phyloP scores from a whole-genome alignment of 306 rosid genomes.

The Cicer yamashitae region DNA sequence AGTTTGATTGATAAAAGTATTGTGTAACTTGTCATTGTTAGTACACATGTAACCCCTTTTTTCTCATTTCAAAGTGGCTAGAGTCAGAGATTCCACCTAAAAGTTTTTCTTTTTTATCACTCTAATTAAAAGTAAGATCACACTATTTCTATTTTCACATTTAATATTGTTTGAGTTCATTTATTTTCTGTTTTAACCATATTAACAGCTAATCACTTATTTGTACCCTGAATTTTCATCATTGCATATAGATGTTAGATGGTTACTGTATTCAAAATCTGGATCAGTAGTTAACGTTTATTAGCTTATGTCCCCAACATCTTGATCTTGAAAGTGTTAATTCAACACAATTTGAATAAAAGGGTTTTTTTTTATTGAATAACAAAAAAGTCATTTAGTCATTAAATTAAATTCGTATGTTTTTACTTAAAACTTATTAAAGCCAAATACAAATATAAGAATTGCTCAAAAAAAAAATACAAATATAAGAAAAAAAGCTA shows the following conservation, averaged over 20 bases:
- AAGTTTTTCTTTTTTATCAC: neutral
- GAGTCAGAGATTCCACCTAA: constrained; percentile 45
- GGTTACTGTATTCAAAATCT: too few relatives aligned
- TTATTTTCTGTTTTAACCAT: neutral
- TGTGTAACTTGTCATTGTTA: constrained; percentile 12
- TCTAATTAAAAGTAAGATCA: constrained; percentile 15
- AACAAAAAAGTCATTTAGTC: too few relatives aligned
- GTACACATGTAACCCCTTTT: neutral
- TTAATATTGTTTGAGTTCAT: neutral
- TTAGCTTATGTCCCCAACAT: too few relatives aligned
- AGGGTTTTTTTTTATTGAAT: too few relatives aligned
- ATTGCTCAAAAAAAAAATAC: too few relatives aligned
- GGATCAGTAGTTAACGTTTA: too few relatives aligned
- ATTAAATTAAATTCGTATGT: neutral
- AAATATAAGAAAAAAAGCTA: too few relatives aligned
- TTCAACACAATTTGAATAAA: too few relatives aligned
- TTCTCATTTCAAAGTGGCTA: constrained; percentile 43
- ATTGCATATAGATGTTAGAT: too few relatives aligned
- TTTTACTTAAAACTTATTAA: neutral
- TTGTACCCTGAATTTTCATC: too few relatives aligned
- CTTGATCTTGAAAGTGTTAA: too few relatives aligned
- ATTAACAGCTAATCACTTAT: too few relatives aligned
- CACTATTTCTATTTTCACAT: neutral
- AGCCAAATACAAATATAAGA: neutral
- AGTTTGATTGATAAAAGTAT: constrained; percentile 13